Evolutionary conservation across 495 filamentous ascomycete genomes (phyloP).

Genomic region (Hyaloscypha finlandica): DNA sequence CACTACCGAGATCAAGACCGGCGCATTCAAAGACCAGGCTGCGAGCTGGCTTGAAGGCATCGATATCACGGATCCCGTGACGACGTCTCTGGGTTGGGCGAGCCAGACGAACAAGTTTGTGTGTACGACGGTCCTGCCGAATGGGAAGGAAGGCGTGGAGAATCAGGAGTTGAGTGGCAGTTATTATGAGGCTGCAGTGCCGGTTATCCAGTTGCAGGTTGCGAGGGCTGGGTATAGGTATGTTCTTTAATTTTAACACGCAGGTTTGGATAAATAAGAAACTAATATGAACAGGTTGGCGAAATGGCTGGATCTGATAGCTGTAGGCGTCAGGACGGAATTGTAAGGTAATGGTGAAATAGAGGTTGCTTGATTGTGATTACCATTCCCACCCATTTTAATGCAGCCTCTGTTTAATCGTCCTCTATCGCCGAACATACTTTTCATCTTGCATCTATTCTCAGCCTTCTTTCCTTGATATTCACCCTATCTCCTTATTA

Average conservation of each 20-base stretch:
- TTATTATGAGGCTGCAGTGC: conserved; percentile 64
- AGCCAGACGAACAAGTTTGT: conserved; percentile 60
- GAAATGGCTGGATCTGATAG: conserved; percentile 31
- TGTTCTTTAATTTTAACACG: neutral
- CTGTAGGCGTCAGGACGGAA: conserved; percentile 6
- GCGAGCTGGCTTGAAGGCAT: conserved; percentile 52
- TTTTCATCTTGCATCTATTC: neutral
- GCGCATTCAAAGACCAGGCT: conserved; percentile 46
- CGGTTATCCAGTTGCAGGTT: conserved; percentile 70
- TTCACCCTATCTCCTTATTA: neutral
- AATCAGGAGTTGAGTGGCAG: conserved; percentile 59
- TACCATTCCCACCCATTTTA: neutral
- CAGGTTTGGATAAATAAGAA: neutral
- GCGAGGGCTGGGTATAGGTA: conserved; percentile 71
- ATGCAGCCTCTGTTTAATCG: neutral
- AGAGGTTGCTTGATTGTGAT: neutral
- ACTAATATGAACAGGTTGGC: conserved; percentile 25
- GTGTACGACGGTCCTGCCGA: conserved; percentile 60
- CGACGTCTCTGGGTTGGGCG: conserved; percentile 61
- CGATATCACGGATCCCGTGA: conserved; percentile 46
- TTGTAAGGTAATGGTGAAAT: neutral
- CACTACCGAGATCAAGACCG: conserved; percentile 46
- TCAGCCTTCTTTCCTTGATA: neutral
- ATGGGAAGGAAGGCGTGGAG: conserved; percentile 51
- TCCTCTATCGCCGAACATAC: neutral